Base-by-base conservation (phyloP, 2,329 filamentous ascomycete species). In the Monilinia vaccinii-corymbosi region DNA sequence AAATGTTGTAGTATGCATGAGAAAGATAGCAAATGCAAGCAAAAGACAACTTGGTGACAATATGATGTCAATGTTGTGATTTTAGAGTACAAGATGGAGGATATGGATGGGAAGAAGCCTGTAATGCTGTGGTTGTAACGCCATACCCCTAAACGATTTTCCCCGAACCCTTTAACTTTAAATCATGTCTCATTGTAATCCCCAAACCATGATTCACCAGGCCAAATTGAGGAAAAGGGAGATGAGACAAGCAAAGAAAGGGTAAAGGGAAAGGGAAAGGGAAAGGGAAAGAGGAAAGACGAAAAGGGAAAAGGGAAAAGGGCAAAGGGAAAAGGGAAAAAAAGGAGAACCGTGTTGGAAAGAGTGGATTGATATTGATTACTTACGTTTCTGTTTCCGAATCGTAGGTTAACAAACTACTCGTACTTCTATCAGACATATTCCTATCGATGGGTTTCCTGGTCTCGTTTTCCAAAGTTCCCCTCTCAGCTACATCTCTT, bases 341-440 rank as follows among this genome's bases (percentile, higher is more conserved):
- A 51, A 50, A 45, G 47, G 21, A 45, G 44, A 59, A 44, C 48
- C 36, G 6, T 28, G 48, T 63, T 61, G 61, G 46, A 51, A 52
- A 18, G 14, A 40, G 14, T 55, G 58, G 51, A 59, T 40, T 7
- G 51, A 44, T 32, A 59, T 40, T 7, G 51, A 44, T 32, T n/a
- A 71, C 71, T 71, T 65, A 72, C 71, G 67, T 67, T n/a, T 70
- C 70, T 14, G 62, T 49, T 46, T 70, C 71, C n/a, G 69, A 71
- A 61, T 72, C 70, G 58, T 67, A 67, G 34, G 68, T 70, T 51
- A 70, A 62, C 56, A 69, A 57, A 56, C 70, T 28, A 28, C 25
- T 28, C 25, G 25, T 72, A 52, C 63, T 70, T 49, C 31, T 60
- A 23, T n/a, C 51, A 21, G 51, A 55, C 3, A 60, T 31, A 62